phyloP scores from a whole-genome alignment of 2,329 filamentous ascomycete genomes.

The Colletotrichum spinosum region DNA sequence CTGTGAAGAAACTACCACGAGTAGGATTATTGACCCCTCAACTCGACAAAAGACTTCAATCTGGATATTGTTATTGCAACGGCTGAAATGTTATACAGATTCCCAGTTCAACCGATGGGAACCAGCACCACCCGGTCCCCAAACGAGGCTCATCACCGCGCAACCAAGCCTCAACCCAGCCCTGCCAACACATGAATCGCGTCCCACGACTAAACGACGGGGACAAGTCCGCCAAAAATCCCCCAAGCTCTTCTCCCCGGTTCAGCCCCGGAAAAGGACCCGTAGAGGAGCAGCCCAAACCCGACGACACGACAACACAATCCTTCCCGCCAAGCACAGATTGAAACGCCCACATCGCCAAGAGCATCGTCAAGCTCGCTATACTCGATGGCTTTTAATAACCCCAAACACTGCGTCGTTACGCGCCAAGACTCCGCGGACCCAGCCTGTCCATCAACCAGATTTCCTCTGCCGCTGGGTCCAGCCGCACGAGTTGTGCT shows the following conservation, averaged over 20 bases:
- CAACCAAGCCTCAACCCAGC: background rate
- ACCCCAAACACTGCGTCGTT: slow-evolving; percentile 26
- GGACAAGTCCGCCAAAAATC: slow-evolving; percentile 2
- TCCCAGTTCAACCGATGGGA: background rate
- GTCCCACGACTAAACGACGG: background rate
- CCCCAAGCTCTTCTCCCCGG: background rate
- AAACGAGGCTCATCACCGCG: slow-evolving; percentile 5
- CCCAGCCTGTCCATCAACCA: background rate
- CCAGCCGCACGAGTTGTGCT: background rate
- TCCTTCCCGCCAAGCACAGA: slow-evolving; percentile 24
- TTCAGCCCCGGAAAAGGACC: background rate
- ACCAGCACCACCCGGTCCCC: slow-evolving; percentile 1
- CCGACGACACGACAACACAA: background rate
- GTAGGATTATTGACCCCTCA: too few relatives aligned
- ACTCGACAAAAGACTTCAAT: too few relatives aligned
- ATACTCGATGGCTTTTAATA: slow-evolving; percentile 33
- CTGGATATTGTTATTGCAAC: too few relatives aligned
- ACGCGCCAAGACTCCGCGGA: slow-evolving; percentile 22
- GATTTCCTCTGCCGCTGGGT: background rate
- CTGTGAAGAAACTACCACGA: too few relatives aligned
- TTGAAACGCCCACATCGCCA: slow-evolving; percentile 34
- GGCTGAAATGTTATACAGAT: too few relatives aligned
- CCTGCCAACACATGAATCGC: background rate
- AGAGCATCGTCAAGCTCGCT: slow-evolving; percentile 35
- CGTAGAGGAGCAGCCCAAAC: background rate